Conservation (phyloP, 805 yeast genomes). For the Ogataea kodamae region DNA sequence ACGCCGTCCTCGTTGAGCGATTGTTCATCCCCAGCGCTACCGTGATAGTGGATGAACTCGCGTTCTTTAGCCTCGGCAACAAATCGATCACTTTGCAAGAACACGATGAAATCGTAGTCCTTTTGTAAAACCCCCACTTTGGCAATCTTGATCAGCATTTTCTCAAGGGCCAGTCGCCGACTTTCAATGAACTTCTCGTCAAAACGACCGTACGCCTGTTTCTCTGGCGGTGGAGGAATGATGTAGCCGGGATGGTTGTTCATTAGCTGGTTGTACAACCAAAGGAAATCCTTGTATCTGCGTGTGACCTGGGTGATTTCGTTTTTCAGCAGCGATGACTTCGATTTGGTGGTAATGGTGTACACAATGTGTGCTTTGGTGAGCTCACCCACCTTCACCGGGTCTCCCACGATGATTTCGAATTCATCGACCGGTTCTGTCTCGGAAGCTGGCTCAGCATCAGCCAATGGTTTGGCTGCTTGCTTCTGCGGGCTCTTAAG, state of each 20-base stretch:
- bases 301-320: slow-evolving; percentile 62
- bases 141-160: slow-evolving; percentile 76
- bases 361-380: slow-evolving; percentile 88
- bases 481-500: slow-evolving; percentile 24
- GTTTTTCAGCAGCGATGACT: slow-evolving; percentile 35
- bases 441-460: slow-evolving; percentile 3
- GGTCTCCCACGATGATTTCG: slow-evolving; percentile 80
- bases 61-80: slow-evolving; percentile 63
- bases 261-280: slow-evolving; percentile 88
- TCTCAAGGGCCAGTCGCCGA: slow-evolving; percentile 78
- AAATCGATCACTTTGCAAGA: slow-evolving; percentile 73
- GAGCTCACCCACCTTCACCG: slow-evolving; percentile 85
- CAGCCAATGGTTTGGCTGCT: background rate
- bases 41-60: slow-evolving; percentile 42
- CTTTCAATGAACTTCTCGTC: slow-evolving; percentile 86
- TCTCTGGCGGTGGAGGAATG: slow-evolving; percentile 95
- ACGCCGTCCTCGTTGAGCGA: slow-evolving; percentile 20
- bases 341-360: slow-evolving; percentile 62
- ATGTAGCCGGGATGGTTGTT: slow-evolving; percentile 85
- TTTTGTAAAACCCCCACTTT: slow-evolving; percentile 50
- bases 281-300: slow-evolving; percentile 87
- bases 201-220: slow-evolving; percentile 89
- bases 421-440: slow-evolving; percentile 35
- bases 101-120: slow-evolving; percentile 76
- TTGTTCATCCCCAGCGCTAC: slow-evolving; percentile 33